Evolutionary conservation across 257 asterid genomes (phyloP).

Genomic region (Fraxinus cuspidata): DNA sequence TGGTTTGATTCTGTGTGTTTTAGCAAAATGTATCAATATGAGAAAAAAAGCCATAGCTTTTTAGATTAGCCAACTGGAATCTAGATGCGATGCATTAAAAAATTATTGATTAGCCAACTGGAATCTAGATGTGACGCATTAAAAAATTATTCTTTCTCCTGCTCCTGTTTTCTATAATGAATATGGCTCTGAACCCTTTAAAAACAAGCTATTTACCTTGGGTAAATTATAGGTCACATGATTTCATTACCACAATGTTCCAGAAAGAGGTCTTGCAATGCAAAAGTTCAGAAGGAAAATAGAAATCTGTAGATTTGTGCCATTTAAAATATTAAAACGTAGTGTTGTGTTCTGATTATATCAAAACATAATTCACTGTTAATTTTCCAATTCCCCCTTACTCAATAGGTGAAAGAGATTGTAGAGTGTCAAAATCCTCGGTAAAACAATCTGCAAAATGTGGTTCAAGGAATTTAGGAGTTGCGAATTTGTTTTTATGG

Average conservation of each 20-base stretch:
- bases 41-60: slow-evolving; percentile 3
- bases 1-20: slow-evolving; percentile 16
- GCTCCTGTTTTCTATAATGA: background rate
- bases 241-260: background rate
- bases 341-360: background rate
- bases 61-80: background rate
- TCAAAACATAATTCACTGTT: background rate
- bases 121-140: background rate
- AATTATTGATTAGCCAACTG: background rate
- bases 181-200: background rate
- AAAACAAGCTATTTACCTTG: background rate
- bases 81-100: background rate
- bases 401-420: background rate
- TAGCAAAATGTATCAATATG: slow-evolving; percentile 10
- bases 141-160: background rate
- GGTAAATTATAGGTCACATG: background rate
- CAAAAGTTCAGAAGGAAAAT: background rate
- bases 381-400: background rate
- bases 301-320: background rate
- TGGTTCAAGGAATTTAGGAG: background rate
- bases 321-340: background rate
- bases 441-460: background rate
- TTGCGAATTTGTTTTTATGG: background rate
- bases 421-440: background rate
- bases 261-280: background rate